Evolutionary conservation across 2,329 filamentous ascomycete species (phyloP).

Genomic region (Colletotrichum acutatum): DNA sequence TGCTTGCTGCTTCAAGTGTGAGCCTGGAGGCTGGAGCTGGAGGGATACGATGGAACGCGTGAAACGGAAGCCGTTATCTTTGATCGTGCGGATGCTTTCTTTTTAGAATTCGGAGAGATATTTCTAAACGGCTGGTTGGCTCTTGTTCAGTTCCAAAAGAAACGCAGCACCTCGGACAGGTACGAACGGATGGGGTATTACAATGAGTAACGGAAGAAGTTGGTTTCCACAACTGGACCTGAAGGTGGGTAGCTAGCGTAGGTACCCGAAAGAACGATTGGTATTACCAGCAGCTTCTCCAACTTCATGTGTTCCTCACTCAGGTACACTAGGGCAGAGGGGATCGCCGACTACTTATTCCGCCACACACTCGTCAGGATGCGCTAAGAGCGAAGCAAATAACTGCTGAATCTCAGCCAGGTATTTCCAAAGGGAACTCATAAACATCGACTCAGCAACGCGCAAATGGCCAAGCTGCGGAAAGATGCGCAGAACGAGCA

Average conservation of each 20-base stretch:
- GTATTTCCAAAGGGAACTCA: neutral
- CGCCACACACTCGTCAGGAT: neutral
- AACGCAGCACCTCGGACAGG: neutral
- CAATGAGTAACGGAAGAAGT: neutral
- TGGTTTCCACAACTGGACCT: neutral
- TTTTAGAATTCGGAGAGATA: neutral
- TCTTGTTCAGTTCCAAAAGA: neutral
- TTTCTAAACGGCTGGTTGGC: neutral
- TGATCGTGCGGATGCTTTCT: neutral
- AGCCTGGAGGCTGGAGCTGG: neutral
- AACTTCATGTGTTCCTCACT: neutral
- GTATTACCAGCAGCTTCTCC: neutral
- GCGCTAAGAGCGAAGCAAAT: neutral
- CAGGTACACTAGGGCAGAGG: neutral
- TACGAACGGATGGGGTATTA: neutral
- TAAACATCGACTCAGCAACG: conserved; percentile 19
- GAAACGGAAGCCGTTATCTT: conserved; percentile 13
- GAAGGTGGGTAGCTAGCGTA: neutral
- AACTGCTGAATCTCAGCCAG: neutral
- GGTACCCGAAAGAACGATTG: neutral
- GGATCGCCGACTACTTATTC: conserved; percentile 20
- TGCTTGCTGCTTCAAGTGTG: neutral
- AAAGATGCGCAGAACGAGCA: neutral
- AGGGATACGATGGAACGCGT: conserved; percentile 14
- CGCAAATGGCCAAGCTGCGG: conserved; percentile 1